Percentiles rank a stretch among this genome's conserved stretches.
phyloP scores from a whole-genome alignment of 2,329 filamentous ascomycete genomes.

The Fusarium concolor region DNA sequence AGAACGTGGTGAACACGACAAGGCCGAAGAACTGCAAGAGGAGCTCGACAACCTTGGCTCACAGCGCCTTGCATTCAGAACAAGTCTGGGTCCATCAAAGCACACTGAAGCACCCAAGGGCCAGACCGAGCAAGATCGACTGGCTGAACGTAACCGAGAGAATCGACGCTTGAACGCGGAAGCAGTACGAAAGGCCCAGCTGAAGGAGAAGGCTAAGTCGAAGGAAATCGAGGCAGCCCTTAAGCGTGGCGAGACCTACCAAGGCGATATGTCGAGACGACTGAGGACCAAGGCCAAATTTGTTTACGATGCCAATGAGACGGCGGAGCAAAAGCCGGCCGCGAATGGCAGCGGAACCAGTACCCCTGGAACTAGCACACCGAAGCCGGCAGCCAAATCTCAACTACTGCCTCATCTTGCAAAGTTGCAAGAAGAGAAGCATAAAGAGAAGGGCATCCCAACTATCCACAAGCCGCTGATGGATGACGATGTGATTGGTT shows the following conservation, averaged over 20 bases:
- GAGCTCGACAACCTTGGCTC: slow-evolving; percentile 72
- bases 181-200: slow-evolving; percentile 88
- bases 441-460: slow-evolving; percentile 68
- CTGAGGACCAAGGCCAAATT: slow-evolving; percentile 76
- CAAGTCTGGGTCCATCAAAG: slow-evolving; percentile 67
- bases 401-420: slow-evolving; percentile 63
- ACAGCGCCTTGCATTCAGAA: slow-evolving; percentile 80
- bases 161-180: slow-evolving; percentile 89
- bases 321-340: slow-evolving; percentile 59
- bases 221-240: slow-evolving; percentile 71
- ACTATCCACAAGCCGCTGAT: slow-evolving; percentile 82
- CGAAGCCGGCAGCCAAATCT: slow-evolving; percentile 59
- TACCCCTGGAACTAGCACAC: slow-evolving; percentile 65
- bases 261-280: slow-evolving; percentile 70
- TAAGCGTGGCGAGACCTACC: slow-evolving; percentile 71
- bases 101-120: slow-evolving; percentile 61
- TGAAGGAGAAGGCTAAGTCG: slow-evolving; percentile 78
- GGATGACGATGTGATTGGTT: slow-evolving; percentile 93
- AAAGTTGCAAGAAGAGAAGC: slow-evolving; percentile 65
- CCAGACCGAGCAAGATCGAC: slow-evolving; percentile 79
- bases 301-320: slow-evolving; percentile 70
- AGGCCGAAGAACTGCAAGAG: slow-evolving; percentile 65
- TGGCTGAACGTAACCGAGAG: slow-evolving; percentile 84
- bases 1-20: slow-evolving; percentile 70
- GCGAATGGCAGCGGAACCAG: slow-evolving; percentile 63